Conservation (phyloP, 495 filamentous ascomycete genomes). For the Aspergillus taichungensis region DNA sequence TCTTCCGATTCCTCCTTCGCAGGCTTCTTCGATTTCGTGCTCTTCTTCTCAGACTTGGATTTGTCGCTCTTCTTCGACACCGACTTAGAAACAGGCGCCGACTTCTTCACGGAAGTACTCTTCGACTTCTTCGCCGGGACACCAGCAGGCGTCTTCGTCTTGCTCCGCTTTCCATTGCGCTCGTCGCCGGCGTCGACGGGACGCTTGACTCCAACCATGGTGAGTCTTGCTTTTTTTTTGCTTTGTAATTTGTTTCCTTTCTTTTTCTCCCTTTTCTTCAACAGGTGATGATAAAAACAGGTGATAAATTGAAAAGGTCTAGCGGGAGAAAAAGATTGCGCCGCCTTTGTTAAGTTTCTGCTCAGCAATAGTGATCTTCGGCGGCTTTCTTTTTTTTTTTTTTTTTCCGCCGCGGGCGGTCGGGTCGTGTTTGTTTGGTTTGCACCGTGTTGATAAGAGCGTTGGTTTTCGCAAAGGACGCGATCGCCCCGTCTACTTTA, state of each 20-base stretch:
- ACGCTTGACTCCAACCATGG: slow-evolving; percentile 39
- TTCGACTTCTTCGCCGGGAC: slow-evolving; percentile 28
- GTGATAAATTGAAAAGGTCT: neutral
- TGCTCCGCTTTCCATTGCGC: slow-evolving; percentile 41
- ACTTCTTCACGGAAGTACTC: slow-evolving; percentile 25
- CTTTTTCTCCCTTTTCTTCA: too few relatives aligned
- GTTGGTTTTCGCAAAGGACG: neutral
- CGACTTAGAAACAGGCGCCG: slow-evolving; percentile 16
- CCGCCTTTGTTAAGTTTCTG: slow-evolving; percentile 8
- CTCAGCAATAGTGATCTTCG: slow-evolving; percentile 4
- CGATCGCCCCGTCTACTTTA: slow-evolving; percentile 3
- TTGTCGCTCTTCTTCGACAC: slow-evolving; percentile 20
- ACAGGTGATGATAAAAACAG: neutral
- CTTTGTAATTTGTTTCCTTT: neutral
- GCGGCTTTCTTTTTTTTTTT: slow-evolving; percentile 26
- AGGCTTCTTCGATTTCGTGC: slow-evolving; percentile 29
- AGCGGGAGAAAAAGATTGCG: slow-evolving; percentile 1
- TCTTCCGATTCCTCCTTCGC: slow-evolving; percentile 25
- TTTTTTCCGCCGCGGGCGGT: slow-evolving; percentile 8
- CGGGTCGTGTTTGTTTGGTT: slow-evolving; percentile 25
- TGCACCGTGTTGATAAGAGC: slow-evolving; percentile 25
- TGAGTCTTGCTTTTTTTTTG: slow-evolving; percentile 7
- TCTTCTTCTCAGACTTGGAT: slow-evolving; percentile 18
- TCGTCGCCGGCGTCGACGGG: slow-evolving; percentile 33
- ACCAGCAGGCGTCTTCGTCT: slow-evolving; percentile 28